Base-by-base conservation (phyloP, 148 eudicot species). In the Bassia scoparia region DNA sequence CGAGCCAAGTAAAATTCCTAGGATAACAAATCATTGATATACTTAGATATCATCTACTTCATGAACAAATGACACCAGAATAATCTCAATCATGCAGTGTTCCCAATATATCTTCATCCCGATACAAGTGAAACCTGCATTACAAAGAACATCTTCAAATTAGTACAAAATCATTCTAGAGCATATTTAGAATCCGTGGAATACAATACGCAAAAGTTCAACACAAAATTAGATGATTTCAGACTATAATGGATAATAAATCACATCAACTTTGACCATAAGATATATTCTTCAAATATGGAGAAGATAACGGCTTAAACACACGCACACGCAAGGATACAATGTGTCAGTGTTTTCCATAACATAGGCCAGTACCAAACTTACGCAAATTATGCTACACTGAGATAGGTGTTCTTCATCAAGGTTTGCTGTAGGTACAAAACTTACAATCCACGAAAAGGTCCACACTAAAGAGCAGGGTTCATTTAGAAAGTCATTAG, bases 71-170 rank as follows among this genome's bases (percentile, higher is more conserved):
- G 30, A 24, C 48, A 59, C 61, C 23, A 31, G 9, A n/a, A 65
- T 46, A 61, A 41, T 41, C 46, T 77, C 72, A 81, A 61, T 77
- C 81, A 50, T 74, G 84, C 38, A 81, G 31, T 15, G 84, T 81
- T 18, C 84, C 84, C 62, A 77, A 54, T 55, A 81, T 77, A 70
- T 81, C 84, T 41, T 81, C 84, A 59, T 81, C 84, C 18, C 78
- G 80, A 64, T 34, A 81, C 76, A 81, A 74, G 27, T 74, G 76
- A 34, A 33, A 78, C 79, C 84, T 81, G 78, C 69, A 72, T 50
- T 27, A 15, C 73, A 61, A 35, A 31, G 64, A 46, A 38, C 23
- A 66, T 20, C 35, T 48, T 33, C 31, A 44, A 12, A n/a, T 14
- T 46, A 61, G 17, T 63, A 23, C 27, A 9, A 35, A 2, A 37